These are phyloP conservation scores for Globisporangium carolinianum DNA, from an alignment of 352 stramenopile species.

Conservation along the genomic window DNA sequence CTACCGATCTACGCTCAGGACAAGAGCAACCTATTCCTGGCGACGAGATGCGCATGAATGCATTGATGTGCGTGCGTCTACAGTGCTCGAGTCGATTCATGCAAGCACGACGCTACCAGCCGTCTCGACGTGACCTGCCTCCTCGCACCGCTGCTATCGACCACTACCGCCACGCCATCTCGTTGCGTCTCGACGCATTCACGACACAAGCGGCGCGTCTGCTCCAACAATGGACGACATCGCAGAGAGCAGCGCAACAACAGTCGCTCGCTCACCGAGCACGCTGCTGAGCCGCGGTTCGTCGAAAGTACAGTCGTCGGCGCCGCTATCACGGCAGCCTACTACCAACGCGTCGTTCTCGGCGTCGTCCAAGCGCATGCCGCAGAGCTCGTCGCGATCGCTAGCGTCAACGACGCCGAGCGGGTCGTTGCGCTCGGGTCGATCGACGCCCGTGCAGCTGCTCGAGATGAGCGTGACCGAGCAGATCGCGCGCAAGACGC, in stretches of 20 bases:
- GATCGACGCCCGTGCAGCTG: constrained; percentile 18
- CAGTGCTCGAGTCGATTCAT: no score
- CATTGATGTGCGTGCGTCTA: no score
- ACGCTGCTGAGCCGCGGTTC: constrained; percentile 1
- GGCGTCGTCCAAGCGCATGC: constrained; percentile 7
- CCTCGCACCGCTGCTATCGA: no score
- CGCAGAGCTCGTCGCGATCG: constrained; percentile 20
- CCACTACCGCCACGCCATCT: no score
- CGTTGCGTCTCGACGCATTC: no score
- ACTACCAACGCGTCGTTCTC: constrained; percentile 1
- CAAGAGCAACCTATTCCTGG: no score
- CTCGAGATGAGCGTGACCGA: constrained; percentile 60
- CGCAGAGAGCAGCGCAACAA: constrained; percentile 3
- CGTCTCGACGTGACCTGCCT: no score
- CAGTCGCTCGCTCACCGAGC: background rate
- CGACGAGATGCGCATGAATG: no score
- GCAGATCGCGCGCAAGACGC: constrained; percentile 55
- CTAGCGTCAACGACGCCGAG: constrained; percentile 15
- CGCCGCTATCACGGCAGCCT: background rate
- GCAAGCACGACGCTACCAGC: no score
- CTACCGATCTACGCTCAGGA: no score
- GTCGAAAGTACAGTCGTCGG: constrained; percentile 1
- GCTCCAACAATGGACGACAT: constrained; percentile 12
- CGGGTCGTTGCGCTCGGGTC: constrained; percentile 13
- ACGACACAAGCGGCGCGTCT: background rate